These are phyloP conservation scores for Grammothele lineata DNA, from an alignment of 768 basidiomycete genomes.

Conservation along the genomic window DNA sequence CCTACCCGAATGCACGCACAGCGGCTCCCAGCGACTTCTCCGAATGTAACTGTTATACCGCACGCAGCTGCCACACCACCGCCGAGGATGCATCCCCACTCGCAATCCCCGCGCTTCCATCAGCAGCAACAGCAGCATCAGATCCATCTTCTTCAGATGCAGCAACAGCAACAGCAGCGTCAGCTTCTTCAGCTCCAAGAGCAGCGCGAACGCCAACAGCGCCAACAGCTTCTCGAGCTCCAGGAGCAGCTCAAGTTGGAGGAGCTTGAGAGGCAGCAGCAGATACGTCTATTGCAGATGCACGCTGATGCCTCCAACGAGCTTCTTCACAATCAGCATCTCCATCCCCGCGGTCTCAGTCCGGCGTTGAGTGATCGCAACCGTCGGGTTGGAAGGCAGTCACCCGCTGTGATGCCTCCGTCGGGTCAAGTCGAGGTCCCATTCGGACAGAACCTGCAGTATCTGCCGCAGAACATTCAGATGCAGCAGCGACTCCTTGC, in stretches of 20 bases:
- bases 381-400: constrained; percentile 43
- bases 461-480: constrained; percentile 61
- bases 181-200: constrained; percentile 26
- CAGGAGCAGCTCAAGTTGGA: constrained; percentile 54
- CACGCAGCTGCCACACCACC: constrained; percentile 56
- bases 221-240: constrained; percentile 47
- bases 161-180: constrained; percentile 52
- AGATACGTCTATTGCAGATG: constrained; percentile 12
- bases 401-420: constrained; percentile 20
- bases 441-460: constrained; percentile 50
- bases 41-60: constrained; percentile 13
- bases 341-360: constrained; percentile 36
- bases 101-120: constrained; percentile 76
- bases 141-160: constrained; percentile 61
- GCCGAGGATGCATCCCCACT: constrained; percentile 67
- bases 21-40: constrained; percentile 1
- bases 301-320: constrained; percentile 3
- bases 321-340: constrained; percentile 25
- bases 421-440: constrained; percentile 26
- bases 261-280: constrained; percentile 46
- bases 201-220: constrained; percentile 28
- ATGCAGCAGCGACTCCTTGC: constrained; percentile 74
- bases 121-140: constrained; percentile 71
- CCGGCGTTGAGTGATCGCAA: constrained; percentile 49
- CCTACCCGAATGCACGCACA: constrained; percentile 9